Percentiles rank a stretch among this genome's conserved stretches.
Conservation (phyloP, 257 asterid genomes). For the Thymus quinquecostatus region DNA sequence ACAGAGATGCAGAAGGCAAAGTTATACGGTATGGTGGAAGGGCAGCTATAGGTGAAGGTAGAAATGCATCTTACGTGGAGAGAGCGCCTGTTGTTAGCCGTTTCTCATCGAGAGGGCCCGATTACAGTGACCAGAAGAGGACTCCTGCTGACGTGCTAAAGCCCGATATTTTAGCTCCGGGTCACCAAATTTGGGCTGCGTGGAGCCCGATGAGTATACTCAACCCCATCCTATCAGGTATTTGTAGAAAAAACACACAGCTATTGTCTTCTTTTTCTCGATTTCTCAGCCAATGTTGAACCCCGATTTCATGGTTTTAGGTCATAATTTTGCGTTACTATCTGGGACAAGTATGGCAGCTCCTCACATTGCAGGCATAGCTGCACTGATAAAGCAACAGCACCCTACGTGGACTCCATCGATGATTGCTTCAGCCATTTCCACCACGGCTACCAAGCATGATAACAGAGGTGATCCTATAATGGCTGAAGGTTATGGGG, state of each 20-base stretch:
- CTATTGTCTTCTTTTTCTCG: not conserved
- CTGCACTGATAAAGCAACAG: slow-evolving; percentile 77
- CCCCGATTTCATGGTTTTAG: slow-evolving; percentile 41
- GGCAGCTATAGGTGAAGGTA: slow-evolving; percentile 87
- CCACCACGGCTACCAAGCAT: slow-evolving; percentile 75
- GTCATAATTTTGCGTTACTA: slow-evolving; percentile 64
- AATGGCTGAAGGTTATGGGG: slow-evolving; percentile 76
- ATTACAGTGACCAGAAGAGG: slow-evolving; percentile 58
- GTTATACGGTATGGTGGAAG: slow-evolving; percentile 58
- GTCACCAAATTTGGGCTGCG: slow-evolving; percentile 96
- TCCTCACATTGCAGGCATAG: slow-evolving; percentile 88
- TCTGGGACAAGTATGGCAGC: slow-evolving; percentile 99
- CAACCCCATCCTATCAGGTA: slow-evolving; percentile 75
- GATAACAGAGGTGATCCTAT: slow-evolving; percentile 83
- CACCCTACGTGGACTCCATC: slow-evolving; percentile 85
- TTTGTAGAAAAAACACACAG: not conserved
- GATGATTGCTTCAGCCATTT: slow-evolving; percentile 90
- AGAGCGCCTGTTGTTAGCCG: slow-evolving; percentile 85
- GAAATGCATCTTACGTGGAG: slow-evolving; percentile 64
- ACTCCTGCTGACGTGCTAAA: slow-evolving; percentile 80
- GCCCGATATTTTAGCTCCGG: slow-evolving; percentile 95
- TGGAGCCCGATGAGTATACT: slow-evolving; percentile 92
- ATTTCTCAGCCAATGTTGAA: not conserved
- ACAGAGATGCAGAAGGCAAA: slow-evolving; percentile 49
- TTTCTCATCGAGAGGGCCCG: slow-evolving; percentile 93